Conservation (phyloP, 306 rosid genomes). For the Begonia fuchsioides region DNA sequence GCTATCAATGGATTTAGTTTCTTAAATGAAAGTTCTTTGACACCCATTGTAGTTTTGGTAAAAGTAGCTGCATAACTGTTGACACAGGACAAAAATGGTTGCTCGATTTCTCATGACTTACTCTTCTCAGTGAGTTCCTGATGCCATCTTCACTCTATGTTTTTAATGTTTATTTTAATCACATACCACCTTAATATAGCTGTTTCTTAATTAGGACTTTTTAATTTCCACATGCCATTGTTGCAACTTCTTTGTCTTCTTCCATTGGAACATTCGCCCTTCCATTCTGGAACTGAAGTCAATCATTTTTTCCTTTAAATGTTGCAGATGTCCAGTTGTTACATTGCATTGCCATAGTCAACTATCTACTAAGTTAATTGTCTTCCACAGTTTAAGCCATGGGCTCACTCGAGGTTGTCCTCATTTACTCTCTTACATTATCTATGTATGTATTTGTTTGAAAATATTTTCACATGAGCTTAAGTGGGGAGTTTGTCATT, state of each 20-base stretch:
- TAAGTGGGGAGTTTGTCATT: not conserved
- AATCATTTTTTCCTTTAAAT: not conserved
- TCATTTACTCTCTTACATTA: too few relatives aligned
- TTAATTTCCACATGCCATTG: not conserved
- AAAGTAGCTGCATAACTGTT: too few relatives aligned
- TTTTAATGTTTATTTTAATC: not conserved
- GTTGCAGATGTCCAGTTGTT: constrained; percentile 37
- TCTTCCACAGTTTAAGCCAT: constrained; percentile 28
- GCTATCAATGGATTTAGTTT: too few relatives aligned
- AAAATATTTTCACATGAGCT: not conserved
- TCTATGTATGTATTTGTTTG: not conserved
- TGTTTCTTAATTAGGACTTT: not conserved
- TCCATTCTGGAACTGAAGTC: not conserved
- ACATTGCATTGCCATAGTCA: constrained; percentile 26
- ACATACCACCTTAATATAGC: not conserved
- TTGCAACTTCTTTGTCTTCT: not conserved
- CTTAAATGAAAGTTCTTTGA: too few relatives aligned
- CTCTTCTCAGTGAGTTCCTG: constrained; percentile 10
- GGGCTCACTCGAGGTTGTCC: constrained; percentile 18
- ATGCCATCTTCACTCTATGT: too few relatives aligned
- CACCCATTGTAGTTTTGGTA: too few relatives aligned
- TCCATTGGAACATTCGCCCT: not conserved
- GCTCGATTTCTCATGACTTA: constrained; percentile 1
- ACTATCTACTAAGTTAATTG: constrained; percentile 12
- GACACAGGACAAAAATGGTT: too few relatives aligned